Conservation (phyloP, 371 early-diverging fungal genomes). For the Saksenaea vasiformis region DNA sequence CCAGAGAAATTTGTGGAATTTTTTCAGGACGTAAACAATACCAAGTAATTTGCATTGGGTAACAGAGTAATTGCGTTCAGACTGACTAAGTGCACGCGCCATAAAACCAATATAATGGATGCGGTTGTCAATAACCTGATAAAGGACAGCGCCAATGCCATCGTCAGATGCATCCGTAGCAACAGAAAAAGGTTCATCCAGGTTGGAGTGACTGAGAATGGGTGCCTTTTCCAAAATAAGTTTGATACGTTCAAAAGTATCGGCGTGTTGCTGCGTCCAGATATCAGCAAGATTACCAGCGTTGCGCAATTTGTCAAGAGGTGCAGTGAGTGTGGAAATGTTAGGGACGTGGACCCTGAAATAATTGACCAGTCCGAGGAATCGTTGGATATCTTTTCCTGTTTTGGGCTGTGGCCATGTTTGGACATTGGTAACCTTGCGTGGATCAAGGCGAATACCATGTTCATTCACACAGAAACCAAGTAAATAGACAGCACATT, state of each 20-base stretch:
- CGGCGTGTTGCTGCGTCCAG: not conserved
- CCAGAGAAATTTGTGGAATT: slow-evolving; percentile 27
- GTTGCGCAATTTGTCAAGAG: slow-evolving; percentile 26
- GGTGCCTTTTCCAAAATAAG: not conserved
- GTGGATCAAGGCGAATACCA: slow-evolving; percentile 9
- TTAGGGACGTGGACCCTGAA: slow-evolving; percentile 18
- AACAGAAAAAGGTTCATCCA: slow-evolving; percentile 15
- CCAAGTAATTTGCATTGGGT: not conserved
- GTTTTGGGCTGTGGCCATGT: slow-evolving; percentile 3
- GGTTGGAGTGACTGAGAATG: slow-evolving; percentile 11
- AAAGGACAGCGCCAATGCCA: slow-evolving; percentile 29
- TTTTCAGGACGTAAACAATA: not conserved
- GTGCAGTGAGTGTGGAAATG: slow-evolving; percentile 10
- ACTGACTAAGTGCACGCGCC: not conserved
- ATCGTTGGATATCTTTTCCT: slow-evolving; percentile 18
- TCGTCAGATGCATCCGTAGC: slow-evolving; percentile 40
- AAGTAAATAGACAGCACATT: not conserved
- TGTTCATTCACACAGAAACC: slow-evolving; percentile 3
- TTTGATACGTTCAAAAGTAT: not conserved
- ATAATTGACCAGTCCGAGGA: slow-evolving; percentile 20
- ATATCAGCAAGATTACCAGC: not conserved
- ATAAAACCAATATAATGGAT: not conserved
- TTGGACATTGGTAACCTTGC: slow-evolving; percentile 11
- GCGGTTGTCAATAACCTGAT: not conserved
- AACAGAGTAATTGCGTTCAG: not conserved